Base-by-base conservation (phyloP, 2,329 filamentous ascomycete species). In the Stachybotrys chlorohalonatus region DNA sequence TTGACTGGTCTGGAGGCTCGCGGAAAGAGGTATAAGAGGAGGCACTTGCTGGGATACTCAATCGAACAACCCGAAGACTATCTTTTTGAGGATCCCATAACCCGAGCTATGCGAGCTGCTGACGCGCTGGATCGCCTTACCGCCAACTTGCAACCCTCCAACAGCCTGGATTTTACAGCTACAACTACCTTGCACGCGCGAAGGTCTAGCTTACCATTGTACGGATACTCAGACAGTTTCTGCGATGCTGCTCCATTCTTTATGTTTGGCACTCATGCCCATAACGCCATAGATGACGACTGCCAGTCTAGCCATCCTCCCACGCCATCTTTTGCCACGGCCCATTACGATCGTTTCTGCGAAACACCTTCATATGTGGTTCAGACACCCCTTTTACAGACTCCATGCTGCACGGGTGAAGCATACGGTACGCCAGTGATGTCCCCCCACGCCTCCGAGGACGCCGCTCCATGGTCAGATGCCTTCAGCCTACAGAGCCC, bases 111-210 rank as follows among this genome's bases (percentile, higher is more conserved):
- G 79, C 73, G 77, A 60, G 80, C 80, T 15, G 82, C 81, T 7
- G 81, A 84, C 54, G 77, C 75, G 2, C 71, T 85, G 45, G 78
- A 85, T 60, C 73, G 73, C 53, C 70, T 80, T 58, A 84, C 81
- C 0, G 79, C 76, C 51, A 76, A 69, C 24, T 65, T 84, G n/a
- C 80, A 84, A 57, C 71, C 73, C 0, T 70, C 63, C 51, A 71
- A 73, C 53, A 74, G 79, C 47, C 64, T 80, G n/a, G 78, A 80
- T 52, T 66, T 81, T 45, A 47, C 46, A 8, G 15, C n/a, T 8
- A 74, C 74, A 1, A 58, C 66, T 32, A 60, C 59, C 1, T 58
- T 58, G 15, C 73, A 75, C 2, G 71, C 71, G 24, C 74, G 78
- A 55, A 80, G 79, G 58, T 71, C 73, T 49, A 82, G 76, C 56